Evolutionary conservation across 129 eudicot genomes (phyloP), one percentile per base, ranked within the genome.

Genomic region (Flaveria trinervia): DNA sequence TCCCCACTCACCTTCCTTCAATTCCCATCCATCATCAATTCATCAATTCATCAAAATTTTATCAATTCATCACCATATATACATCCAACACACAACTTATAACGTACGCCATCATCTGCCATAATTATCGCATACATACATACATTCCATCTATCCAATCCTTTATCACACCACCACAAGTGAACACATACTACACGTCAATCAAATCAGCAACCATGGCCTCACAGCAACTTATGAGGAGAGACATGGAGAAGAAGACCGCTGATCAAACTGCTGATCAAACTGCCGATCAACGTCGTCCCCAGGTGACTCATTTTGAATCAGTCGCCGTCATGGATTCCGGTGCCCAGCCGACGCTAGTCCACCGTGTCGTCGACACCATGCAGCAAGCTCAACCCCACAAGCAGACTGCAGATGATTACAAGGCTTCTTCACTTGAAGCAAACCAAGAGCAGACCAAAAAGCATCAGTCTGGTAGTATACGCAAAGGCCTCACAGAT

Each of bases 251-350:
- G 9, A 48, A 25, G 0, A 76, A 78, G 5, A 89, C 86, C 75
- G 68, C 80, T 50, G 13, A 87, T 14, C 41, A 83, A 12, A 12
- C 83, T 6, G 68, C 80, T 50, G 13, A 87, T 14, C 41, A 83
- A 12, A 12, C 83, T 6, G 80, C 4, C 36, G 3, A 87, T 4
- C 78, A 89, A 75, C 79, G 22, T 20, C 22, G 22, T 39, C 69
- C 69, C 3, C 10, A 64, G 79, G 54, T 87, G 1, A 81, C 75
- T 22, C 90, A 86, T 46, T 91, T 79, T 39, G 95, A 91, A 62
- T 80, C 89, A n/a, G 83, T 88, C n/a, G 73, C 80, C 3, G 71
- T 75, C 36, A 39, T 51, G 45, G 67, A 52, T 2, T 41, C 77
- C 14, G 85, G 13, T 14, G 26, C 43, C 2, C 84, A 77, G 44